phyloP scores from a whole-genome alignment of 306 rosid genomes.

The Dicorynia guianensis region DNA sequence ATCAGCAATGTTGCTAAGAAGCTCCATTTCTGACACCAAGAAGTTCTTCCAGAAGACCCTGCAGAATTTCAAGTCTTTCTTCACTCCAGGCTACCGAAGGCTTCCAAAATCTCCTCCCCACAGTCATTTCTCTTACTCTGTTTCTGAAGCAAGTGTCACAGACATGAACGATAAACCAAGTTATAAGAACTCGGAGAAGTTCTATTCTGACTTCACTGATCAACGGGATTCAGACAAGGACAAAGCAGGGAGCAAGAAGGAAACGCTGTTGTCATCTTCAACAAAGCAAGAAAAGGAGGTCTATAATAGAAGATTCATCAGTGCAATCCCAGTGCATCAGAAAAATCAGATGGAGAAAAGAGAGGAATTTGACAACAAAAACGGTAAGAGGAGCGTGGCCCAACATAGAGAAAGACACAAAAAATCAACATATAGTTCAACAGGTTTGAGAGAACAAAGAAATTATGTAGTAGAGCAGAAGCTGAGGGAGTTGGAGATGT shows the following conservation, averaged over 20 bases:
- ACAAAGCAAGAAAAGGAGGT: slow-evolving; percentile 38
- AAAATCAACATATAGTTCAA: slow-evolving; percentile 25
- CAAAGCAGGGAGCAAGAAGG: slow-evolving; percentile 44
- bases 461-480: slow-evolving; percentile 58
- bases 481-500: slow-evolving; percentile 77
- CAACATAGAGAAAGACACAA: slow-evolving; percentile 33
- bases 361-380: slow-evolving; percentile 17
- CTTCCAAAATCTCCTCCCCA: slow-evolving; percentile 68
- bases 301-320: slow-evolving; percentile 9
- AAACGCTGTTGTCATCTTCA: slow-evolving; percentile 11
- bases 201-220: slow-evolving; percentile 54
- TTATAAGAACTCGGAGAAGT: slow-evolving; percentile 54
- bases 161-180: slow-evolving; percentile 27
- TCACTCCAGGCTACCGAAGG: slow-evolving; percentile 63
- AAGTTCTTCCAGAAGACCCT: slow-evolving; percentile 69
- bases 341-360: slow-evolving; percentile 38
- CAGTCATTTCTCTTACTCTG: slow-evolving; percentile 37
- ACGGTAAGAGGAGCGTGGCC: slow-evolving; percentile 24
- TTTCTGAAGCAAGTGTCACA: background rate
- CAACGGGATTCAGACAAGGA: slow-evolving; percentile 52
- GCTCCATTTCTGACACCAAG: slow-evolving; percentile 73
- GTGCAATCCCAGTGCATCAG: slow-evolving; percentile 10
- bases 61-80: slow-evolving; percentile 65
- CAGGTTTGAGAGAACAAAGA: slow-evolving; percentile 16
- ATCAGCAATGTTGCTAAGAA: slow-evolving; percentile 62